Conservation (phyloP, 495 filamentous ascomycete species). For the Hypoxylon crocopeplum region DNA sequence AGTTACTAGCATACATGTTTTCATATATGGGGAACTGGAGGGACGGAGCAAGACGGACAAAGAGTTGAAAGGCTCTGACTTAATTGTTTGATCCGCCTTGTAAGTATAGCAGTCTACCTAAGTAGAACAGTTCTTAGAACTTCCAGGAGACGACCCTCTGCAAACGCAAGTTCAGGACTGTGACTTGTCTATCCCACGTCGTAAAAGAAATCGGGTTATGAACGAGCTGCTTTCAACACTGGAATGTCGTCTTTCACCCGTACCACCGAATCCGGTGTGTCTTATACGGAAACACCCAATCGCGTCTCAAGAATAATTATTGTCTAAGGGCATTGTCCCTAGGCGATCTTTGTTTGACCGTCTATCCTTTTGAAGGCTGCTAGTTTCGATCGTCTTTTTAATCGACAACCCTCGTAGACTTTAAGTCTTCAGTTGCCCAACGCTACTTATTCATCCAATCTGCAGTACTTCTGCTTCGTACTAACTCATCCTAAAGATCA, state of each 20-base stretch:
- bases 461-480: no score
- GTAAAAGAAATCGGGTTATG: constrained; percentile 6
- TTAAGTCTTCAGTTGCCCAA: no score
- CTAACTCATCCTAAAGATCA: no score
- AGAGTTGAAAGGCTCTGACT: no score
- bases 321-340: constrained; percentile 5
- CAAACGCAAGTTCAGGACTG: no score
- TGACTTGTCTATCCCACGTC: background rate
- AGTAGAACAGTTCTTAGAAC: no score
- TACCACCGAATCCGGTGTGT: constrained; percentile 30
- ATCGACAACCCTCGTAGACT: constrained; percentile 1
- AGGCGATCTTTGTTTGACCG: constrained; percentile 10
- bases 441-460: no score
- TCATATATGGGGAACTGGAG: background rate
- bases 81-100: no score
- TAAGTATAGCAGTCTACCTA: no score
- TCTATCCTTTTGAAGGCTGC: constrained; percentile 1
- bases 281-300: constrained; percentile 39
- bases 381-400: constrained; percentile 8
- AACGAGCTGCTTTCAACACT: constrained; percentile 22
- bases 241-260: constrained; percentile 27
- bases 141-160: no score
- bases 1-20: background rate
- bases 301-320: constrained; percentile 12
- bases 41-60: no score